phyloP scores from a whole-genome alignment of 495 filamentous ascomycete species.

The Hypomontagnella submonticulosa region DNA sequence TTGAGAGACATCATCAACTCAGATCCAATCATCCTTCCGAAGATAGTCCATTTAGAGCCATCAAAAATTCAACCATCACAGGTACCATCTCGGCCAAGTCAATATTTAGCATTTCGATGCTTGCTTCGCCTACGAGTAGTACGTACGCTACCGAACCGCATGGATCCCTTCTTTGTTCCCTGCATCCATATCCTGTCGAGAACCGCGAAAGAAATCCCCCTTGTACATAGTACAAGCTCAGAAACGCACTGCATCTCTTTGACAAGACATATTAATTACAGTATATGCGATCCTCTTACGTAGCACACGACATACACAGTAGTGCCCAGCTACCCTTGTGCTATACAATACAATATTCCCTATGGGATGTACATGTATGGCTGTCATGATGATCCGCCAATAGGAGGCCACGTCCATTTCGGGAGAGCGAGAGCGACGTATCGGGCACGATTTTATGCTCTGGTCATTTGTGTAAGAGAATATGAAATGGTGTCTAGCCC shows the following conservation, averaged over 20 bases:
- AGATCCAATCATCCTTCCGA: slow-evolving; percentile 41
- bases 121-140: no score
- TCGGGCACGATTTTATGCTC: slow-evolving; percentile 14
- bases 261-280: neutral
- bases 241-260: neutral
- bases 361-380: neutral
- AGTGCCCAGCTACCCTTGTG: slow-evolving; percentile 14
- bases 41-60: slow-evolving; percentile 25
- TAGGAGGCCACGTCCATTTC: neutral
- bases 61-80: slow-evolving; percentile 37
- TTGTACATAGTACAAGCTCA: neutral
- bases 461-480: neutral
- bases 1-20: slow-evolving; percentile 30
- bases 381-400: slow-evolving; percentile 17
- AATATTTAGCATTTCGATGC: slow-evolving; percentile 14
- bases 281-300: neutral
- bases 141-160: slow-evolving; percentile 3
- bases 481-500: slow-evolving; percentile 1
- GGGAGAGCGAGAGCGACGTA: neutral
- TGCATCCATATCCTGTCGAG: slow-evolving; percentile 2
- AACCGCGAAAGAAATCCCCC: neutral
- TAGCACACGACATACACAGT: neutral
- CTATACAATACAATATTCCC: slow-evolving; percentile 14
- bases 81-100: slow-evolving; percentile 42
- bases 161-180: slow-evolving; percentile 12